Base-by-base conservation (phyloP, 2,329 filamentous ascomycete genomes). In the Beauveria rudraprayagi region DNA sequence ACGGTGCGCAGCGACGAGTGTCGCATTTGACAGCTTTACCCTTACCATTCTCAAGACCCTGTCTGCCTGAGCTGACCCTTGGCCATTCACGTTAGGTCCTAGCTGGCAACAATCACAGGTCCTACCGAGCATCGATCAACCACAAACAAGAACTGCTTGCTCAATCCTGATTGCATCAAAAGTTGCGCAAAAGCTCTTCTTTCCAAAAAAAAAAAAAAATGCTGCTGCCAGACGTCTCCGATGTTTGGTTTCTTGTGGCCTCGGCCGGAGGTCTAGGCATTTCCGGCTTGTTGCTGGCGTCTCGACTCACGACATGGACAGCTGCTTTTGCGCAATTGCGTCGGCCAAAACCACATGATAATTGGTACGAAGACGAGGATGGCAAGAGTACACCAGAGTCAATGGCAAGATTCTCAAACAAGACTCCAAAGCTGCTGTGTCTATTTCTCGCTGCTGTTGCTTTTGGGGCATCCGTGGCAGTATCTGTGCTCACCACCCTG, bases 301-400 rank as follows among this genome's bases (percentile, higher is more conserved):
- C 24, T 67, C 72, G 50, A 72, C 75, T 17, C 46, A 51, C 28
- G 16, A 26, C 34, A 17, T 59, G 30, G n/a, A 9, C 46, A 3
- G 47, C 47, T 14, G n/a, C 14, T 16, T 43, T 59, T 19, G 37
- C 37, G 17, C 56, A 59, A 43, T 44, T 30, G 56, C 9, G 46
- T 9, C 46, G 56, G 11, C 11, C 34, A 4, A 59, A 51, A 26
- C 72, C 74, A 5, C 73, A 73, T 59, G 75, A 80, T 41, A 73
- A 79, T 10, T 75, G 78, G 16, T 92, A 92, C 68, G 76, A 85
- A 65, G 89, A 92, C 67, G 75, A 79, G 63, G 89, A 92, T 72
- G 89, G 89, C 52, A 78, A 81, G 64, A 87, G 86, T 37, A 88
- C 85, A 0, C 78, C 83, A 43, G 84, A 88, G 68, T 84, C 85